Evolutionary conservation across 2,329 filamentous ascomycete species (phyloP).

Genomic region (Sporothrix phasma): DNA sequence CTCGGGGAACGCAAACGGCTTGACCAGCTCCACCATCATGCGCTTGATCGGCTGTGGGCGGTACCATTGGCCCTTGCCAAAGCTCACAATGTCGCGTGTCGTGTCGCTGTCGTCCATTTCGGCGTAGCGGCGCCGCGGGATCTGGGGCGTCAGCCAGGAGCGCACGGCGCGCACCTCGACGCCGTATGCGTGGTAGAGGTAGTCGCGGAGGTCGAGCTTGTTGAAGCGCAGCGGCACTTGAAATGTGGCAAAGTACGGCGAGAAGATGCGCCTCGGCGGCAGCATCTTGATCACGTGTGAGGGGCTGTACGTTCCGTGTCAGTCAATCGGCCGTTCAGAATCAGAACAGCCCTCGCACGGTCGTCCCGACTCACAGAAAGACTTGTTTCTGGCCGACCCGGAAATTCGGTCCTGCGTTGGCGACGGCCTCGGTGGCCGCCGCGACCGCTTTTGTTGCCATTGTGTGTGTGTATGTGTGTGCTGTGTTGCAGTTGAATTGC

Average conservation of each 20-base stretch:
- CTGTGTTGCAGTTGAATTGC: background rate
- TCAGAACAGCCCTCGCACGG: background rate
- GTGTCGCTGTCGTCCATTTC: conserved; percentile 23
- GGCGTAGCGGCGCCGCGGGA: conserved; percentile 44
- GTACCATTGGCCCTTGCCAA: conserved; percentile 45
- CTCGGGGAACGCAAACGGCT: conserved; percentile 83
- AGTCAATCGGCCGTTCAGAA: background rate
- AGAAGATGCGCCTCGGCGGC: conserved; percentile 56
- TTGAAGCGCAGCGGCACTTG: conserved; percentile 83
- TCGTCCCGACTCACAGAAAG: conserved; percentile 38
- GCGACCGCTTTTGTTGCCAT: conserved; percentile 26
- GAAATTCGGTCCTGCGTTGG: conserved; percentile 31
- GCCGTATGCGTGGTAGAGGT: conserved; percentile 77
- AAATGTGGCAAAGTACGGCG: conserved; percentile 79
- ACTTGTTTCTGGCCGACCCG: conserved; percentile 44
- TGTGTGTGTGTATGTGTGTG: conserved; percentile 7
- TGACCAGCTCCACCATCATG: conserved; percentile 85
- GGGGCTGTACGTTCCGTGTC: conserved; percentile 53
- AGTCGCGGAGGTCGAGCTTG: conserved; percentile 94
- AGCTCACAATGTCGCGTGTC: background rate
- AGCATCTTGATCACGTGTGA: conserved; percentile 72
- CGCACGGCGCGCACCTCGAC: conserved; percentile 65
- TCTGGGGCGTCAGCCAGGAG: conserved; percentile 66
- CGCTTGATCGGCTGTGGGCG: conserved; percentile 69
- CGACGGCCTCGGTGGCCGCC: conserved; percentile 28